Evolutionary conservation across 169 alveolate genomes (phyloP).

Genomic region (Eimeria praecox): DNA sequence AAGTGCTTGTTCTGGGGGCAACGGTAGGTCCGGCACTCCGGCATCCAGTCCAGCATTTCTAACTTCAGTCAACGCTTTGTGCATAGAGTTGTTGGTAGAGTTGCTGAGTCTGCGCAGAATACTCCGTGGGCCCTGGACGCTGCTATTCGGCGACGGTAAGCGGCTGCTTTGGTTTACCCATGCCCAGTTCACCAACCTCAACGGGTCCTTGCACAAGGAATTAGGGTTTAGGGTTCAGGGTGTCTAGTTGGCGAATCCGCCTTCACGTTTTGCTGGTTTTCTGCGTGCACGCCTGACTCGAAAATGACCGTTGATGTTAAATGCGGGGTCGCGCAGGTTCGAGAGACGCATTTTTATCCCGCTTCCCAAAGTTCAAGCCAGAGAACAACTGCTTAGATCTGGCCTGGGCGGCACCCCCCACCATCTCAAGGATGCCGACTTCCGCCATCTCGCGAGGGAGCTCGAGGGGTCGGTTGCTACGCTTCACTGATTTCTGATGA

Average conservation of each 20-base stretch:
- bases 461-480: constrained; percentile 82
- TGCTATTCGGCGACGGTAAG: constrained; percentile 97
- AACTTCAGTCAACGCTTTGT: background rate
- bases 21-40: constrained; percentile 83
- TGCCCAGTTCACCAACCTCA: background rate
- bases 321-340: constrained; percentile 83
- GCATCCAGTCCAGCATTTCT: background rate
- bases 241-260: background rate
- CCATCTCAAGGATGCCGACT: constrained; percentile 87
- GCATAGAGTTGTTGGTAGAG: background rate
- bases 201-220: background rate
- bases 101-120: constrained; percentile 83
- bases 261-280: background rate
- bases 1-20: constrained; percentile 96
- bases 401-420: constrained; percentile 91
- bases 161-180: background rate
- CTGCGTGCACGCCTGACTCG: background rate
- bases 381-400: constrained; percentile 87
- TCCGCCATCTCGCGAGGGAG: constrained; percentile 84
- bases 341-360: constrained; percentile 99
- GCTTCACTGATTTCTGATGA: background rate
- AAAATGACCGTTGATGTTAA: background rate
- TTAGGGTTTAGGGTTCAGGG: background rate
- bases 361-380: constrained; percentile 97
- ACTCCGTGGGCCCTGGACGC: constrained; percentile 99